These are phyloP conservation scores for Zizania latifolia DNA, from an alignment of 176 grass and related monocot genomes.

Conservation along the genomic window DNA sequence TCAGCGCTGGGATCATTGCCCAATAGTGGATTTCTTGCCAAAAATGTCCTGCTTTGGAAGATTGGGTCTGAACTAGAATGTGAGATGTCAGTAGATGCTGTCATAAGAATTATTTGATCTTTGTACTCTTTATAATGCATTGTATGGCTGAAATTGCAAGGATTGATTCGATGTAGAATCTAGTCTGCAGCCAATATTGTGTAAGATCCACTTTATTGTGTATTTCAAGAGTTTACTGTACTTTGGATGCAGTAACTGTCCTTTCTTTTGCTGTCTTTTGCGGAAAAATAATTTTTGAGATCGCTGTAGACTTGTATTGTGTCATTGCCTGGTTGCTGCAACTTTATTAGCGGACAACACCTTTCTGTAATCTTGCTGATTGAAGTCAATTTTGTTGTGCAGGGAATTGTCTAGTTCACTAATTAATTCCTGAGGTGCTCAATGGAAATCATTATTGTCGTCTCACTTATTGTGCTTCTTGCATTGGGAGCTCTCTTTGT, in stretches of 20 bases:
- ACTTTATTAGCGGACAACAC: not conserved
- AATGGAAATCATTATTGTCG: conserved; percentile 51
- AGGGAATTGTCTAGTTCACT: not conserved
- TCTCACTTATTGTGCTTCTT: conserved; percentile 41
- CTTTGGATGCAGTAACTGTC: not conserved
- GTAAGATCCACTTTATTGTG: not conserved
- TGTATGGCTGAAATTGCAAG: not conserved
- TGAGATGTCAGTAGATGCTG: not conserved
- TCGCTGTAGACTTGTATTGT: not conserved
- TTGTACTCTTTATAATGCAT: not conserved
- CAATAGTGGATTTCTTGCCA: not conserved
- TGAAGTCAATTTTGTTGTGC: not conserved
- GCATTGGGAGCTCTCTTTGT: conserved; percentile 49
- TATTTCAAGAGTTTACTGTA: not conserved
- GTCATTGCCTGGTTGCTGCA: not conserved
- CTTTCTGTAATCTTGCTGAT: not conserved
- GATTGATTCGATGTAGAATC: not conserved
- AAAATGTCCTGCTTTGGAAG: not conserved
- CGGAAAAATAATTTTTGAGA: not conserved
- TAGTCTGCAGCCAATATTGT: not conserved
- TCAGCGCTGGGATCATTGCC: not conserved
- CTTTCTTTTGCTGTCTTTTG: not conserved
- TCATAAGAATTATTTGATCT: not conserved
- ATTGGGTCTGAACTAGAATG: not conserved
- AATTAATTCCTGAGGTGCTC: not conserved